Evolutionary conservation across 169 alveolate species (phyloP).

Genomic region (Cryptosporidium felis): DNA sequence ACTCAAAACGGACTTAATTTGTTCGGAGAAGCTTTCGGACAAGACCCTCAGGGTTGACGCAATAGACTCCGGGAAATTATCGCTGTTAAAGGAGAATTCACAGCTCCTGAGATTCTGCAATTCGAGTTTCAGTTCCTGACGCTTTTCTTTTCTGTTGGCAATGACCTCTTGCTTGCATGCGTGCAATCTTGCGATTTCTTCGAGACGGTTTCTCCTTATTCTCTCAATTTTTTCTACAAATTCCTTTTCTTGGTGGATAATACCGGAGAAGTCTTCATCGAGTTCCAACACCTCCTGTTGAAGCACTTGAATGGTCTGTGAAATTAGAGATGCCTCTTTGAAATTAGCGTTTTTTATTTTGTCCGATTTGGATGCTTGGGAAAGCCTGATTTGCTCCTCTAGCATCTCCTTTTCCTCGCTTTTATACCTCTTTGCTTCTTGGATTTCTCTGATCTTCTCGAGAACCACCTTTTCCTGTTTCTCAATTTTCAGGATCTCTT

Average conservation of each 20-base stretch:
- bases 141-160: conserved; percentile 2
- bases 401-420: conserved; percentile 51
- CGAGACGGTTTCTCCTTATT: neutral
- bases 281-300: conserved; percentile 15
- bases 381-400: conserved; percentile 34
- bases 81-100: neutral
- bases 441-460: conserved; percentile 46
- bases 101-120: conserved; percentile 20
- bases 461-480: conserved; percentile 23
- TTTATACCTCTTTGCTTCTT: conserved; percentile 3
- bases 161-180: neutral
- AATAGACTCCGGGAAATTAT: neutral
- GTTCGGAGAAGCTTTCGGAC: conserved; percentile 4
- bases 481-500: conserved; percentile 36
- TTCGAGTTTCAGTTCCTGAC: neutral
- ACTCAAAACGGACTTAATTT: conserved; percentile 20
- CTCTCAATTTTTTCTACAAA: conserved; percentile 49
- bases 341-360: conserved; percentile 38
- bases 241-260: conserved; percentile 48
- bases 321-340: conserved; percentile 57
- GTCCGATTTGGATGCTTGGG: conserved; percentile 55
- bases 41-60: neutral
- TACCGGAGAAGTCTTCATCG: conserved; percentile 15
- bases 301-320: conserved; percentile 29
- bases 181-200: conserved; percentile 4